Evolutionary conservation across 331 rosid genomes (phyloP).

Genomic region (Pyrus hybrid): DNA sequence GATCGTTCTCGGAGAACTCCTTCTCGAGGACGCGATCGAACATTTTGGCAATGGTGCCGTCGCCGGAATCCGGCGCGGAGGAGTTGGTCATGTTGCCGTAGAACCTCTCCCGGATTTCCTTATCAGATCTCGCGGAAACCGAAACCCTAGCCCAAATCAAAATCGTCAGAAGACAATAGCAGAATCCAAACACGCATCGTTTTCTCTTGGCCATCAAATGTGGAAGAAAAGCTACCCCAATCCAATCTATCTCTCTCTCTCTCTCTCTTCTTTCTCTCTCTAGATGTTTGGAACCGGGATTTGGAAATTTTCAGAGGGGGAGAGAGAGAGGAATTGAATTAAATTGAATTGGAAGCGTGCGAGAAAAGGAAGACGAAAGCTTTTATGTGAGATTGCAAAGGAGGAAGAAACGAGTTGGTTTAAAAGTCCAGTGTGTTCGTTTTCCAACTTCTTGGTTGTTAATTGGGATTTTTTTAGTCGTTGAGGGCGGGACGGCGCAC

Average conservation of each 20-base stretch:
- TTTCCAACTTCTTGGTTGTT: background rate
- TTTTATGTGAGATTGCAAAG: background rate
- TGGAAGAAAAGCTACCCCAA: background rate
- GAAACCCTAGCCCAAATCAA: constrained; percentile 43
- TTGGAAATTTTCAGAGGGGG: background rate
- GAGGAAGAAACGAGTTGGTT: background rate
- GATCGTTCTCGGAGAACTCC: constrained; percentile 93
- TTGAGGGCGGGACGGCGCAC: background rate
- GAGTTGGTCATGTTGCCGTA: constrained; percentile 76
- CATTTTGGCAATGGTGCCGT: constrained; percentile 82
- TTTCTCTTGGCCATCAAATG: constrained; percentile 29
- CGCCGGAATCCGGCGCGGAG: constrained; percentile 54
- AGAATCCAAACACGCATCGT: constrained; percentile 38
- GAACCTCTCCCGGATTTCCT: constrained; percentile 82
- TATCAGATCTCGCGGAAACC: constrained; percentile 61
- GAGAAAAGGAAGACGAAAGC: background rate
- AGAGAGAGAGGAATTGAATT: background rate
- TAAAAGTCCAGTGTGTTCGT: background rate
- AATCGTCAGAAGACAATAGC: constrained; percentile 29
- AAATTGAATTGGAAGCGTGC: background rate
- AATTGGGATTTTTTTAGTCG: background rate
- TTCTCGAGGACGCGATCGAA: constrained; percentile 98
- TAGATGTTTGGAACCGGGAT: background rate
- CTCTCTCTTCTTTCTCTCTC: background rate
- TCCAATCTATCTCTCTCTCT: background rate